Conservation (phyloP, 345 rosid genomes). For the Capsella bursapastoris region DNA sequence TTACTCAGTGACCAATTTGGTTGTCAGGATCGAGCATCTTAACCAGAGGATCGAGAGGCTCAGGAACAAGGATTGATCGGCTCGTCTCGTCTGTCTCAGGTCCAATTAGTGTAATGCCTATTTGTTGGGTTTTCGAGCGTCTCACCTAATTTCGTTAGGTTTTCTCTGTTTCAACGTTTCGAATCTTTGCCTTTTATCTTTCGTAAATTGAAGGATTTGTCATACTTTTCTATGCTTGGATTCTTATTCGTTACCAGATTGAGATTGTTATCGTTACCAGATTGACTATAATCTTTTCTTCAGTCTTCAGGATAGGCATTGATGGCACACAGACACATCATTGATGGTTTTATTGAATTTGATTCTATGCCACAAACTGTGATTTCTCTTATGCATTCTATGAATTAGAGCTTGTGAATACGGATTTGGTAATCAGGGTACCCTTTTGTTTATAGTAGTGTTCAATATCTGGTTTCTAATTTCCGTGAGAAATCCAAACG, state of each 20-base stretch:
- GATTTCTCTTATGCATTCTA: neutral
- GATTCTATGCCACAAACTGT: neutral
- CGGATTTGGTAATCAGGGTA: neutral
- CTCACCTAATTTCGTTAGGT: neutral
- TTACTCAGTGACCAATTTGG: slow-evolving; percentile 72
- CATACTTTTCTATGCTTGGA: slow-evolving; percentile 1
- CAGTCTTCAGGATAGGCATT: neutral
- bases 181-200: neutral
- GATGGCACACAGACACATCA: neutral
- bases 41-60: slow-evolving; percentile 76
- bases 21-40: slow-evolving; percentile 71
- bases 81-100: slow-evolving; percentile 4
- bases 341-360: neutral
- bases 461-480: neutral
- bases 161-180: neutral
- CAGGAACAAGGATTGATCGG: slow-evolving; percentile 53
- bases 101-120: slow-evolving; percentile 17
- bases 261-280: neutral
- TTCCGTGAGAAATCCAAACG: too few species aligned
- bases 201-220: slow-evolving; percentile 17
- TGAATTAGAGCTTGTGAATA: neutral
- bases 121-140: neutral
- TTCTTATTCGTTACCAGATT: slow-evolving; percentile 10
- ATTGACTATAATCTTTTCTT: neutral
- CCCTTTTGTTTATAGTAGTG: neutral